Evolutionary conservation across 2,329 filamentous ascomycete genomes (phyloP).

Genomic region (Talaromyces atroroseus): DNA sequence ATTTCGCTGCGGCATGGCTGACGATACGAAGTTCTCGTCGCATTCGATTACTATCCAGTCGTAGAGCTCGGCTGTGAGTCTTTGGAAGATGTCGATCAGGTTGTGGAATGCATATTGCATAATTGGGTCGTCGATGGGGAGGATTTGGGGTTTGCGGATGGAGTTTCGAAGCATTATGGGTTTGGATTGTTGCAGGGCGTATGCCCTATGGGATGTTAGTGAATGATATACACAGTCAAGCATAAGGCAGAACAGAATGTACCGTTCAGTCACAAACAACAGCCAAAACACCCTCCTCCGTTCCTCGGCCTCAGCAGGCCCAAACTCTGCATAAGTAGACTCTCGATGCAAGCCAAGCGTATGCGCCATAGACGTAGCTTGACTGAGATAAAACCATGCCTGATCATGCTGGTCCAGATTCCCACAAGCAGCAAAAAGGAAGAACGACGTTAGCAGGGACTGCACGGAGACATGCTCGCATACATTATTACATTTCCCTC

Average conservation of each 20-base stretch:
- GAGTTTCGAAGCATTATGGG: slow-evolving; percentile 66
- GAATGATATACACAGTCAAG: neutral
- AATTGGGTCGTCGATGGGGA: slow-evolving; percentile 51
- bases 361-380: slow-evolving; percentile 63
- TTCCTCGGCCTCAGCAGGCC: slow-evolving; percentile 54
- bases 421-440: slow-evolving; percentile 68
- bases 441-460: slow-evolving; percentile 64
- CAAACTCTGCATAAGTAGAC: slow-evolving; percentile 44
- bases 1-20: slow-evolving; percentile 20
- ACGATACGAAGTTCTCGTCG: slow-evolving; percentile 25
- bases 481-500: slow-evolving; percentile 37
- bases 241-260: slow-evolving; percentile 17
- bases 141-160: slow-evolving; percentile 57
- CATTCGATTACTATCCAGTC: slow-evolving; percentile 35
- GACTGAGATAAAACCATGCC: slow-evolving; percentile 73
- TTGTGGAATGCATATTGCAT: slow-evolving; percentile 38
- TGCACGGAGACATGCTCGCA: slow-evolving; percentile 38
- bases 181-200: slow-evolving; percentile 64
- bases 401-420: slow-evolving; percentile 67
- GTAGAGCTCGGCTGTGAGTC: slow-evolving; percentile 32
- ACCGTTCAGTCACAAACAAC: slow-evolving; percentile 66
- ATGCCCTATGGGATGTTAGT: slow-evolving; percentile 47
- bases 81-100: slow-evolving; percentile 36
- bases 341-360: slow-evolving; percentile 41
- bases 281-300: slow-evolving; percentile 68